These are phyloP conservation scores for Phaeoacremonium minimum DNA, from an alignment of 2,329 filamentous ascomycete species.

Conservation along the genomic window DNA sequence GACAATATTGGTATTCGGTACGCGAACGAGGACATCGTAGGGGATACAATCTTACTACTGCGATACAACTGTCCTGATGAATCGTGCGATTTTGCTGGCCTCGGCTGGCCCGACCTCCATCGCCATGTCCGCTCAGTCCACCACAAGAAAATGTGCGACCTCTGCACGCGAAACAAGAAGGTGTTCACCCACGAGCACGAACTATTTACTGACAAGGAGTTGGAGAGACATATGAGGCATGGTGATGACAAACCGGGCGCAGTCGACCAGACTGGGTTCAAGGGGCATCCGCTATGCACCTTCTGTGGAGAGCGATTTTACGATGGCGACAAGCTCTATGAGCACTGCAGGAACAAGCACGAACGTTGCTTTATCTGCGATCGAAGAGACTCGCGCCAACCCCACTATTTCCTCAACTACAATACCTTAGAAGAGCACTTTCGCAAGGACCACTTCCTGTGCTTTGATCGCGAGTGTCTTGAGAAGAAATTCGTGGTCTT, in stretches of 20 bases:
- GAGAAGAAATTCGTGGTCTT: slow-evolving; percentile 99
- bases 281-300: slow-evolving; percentile 87
- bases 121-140: slow-evolving; percentile 81
- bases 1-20: slow-evolving; percentile 89
- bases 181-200: slow-evolving; percentile 98
- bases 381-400: slow-evolving; percentile 61
- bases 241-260: slow-evolving; percentile 90
- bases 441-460: slow-evolving; percentile 79
- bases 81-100: slow-evolving; percentile 75
- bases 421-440: slow-evolving; percentile 84
- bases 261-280: slow-evolving; percentile 90
- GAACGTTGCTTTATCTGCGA: slow-evolving; percentile 96
- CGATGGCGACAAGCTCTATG: slow-evolving; percentile 89
- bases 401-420: slow-evolving; percentile 91
- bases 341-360: slow-evolving; percentile 90
- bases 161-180: slow-evolving; percentile 91
- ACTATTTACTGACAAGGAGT: slow-evolving; percentile 75
- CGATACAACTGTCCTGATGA: slow-evolving; percentile 92
- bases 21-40: slow-evolving; percentile 81
- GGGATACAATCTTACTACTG: slow-evolving; percentile 82
- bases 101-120: slow-evolving; percentile 54
- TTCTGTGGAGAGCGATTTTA: slow-evolving; percentile 94
- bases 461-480: slow-evolving; percentile 78
- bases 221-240: slow-evolving; percentile 82
- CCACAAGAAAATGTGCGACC: slow-evolving; percentile 84